Evolutionary conservation across 2,329 filamentous ascomycete species (phyloP).

Genomic region (Corinectria fuckeliana): DNA sequence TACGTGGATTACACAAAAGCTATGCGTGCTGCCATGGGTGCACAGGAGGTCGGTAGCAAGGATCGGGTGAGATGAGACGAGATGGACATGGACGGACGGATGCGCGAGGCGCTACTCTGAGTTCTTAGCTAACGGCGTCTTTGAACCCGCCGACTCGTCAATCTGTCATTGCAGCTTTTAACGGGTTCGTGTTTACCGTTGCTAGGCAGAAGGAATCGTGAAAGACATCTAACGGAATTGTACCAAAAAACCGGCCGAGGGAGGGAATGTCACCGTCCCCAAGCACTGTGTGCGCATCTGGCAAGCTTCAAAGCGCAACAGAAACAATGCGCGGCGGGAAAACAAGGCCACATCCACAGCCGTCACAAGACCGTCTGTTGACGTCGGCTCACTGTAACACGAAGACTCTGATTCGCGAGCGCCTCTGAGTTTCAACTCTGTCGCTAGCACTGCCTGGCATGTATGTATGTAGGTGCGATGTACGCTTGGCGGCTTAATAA

Average conservation of each 20-base stretch:
- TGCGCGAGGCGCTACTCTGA: slow-evolving; percentile 30
- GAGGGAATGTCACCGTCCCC: slow-evolving; percentile 24
- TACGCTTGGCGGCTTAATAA: no score
- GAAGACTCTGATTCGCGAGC: slow-evolving; percentile 12
- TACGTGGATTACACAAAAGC: neutral
- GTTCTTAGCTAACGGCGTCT: slow-evolving; percentile 28
- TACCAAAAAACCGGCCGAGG: neutral
- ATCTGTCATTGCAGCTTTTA: neutral
- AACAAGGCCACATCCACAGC: slow-evolving; percentile 27
- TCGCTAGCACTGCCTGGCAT: slow-evolving; percentile 11
- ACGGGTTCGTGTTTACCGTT: no score
- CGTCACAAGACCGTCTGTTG: slow-evolving; percentile 28
- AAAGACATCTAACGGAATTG: no score
- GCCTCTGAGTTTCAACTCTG: slow-evolving; percentile 3
- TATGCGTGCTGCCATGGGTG: neutral
- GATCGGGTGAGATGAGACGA: slow-evolving; percentile 31
- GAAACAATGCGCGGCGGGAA: slow-evolving; percentile 11
- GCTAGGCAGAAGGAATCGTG: no score
- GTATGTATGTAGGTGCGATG: no score
- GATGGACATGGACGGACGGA: slow-evolving; percentile 6
- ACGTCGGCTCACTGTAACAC: slow-evolving; percentile 6
- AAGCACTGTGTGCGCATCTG: slow-evolving; percentile 30
- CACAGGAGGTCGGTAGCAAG: neutral
- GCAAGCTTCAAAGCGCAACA: slow-evolving; percentile 16
- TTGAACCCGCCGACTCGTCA: slow-evolving; percentile 10